Conservation (phyloP, 129 eudicot species). For the Heracleum sosnowskyi region DNA sequence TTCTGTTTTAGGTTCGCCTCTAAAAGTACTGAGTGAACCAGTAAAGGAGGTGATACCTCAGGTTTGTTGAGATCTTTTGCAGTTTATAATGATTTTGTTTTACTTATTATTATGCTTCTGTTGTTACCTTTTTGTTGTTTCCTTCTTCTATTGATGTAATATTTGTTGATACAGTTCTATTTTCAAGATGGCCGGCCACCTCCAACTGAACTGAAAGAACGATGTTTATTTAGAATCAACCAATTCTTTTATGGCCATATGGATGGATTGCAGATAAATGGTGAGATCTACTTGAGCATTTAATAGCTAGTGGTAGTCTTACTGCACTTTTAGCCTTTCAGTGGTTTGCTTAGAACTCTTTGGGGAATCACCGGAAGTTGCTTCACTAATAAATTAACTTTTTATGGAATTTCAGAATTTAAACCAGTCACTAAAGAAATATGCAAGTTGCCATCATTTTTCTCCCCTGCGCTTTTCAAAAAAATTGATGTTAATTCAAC, state of each 20-base stretch:
- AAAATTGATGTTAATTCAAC: constrained; percentile 56
- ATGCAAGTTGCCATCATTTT: constrained; percentile 85
- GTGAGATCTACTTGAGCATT: constrained; percentile 25
- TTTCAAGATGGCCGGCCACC: constrained; percentile 88
- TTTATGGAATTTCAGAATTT: constrained; percentile 45
- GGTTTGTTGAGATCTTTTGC: constrained; percentile 30
- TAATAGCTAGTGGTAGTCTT: background rate
- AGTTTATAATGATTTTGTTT: constrained; percentile 4
- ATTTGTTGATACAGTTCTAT: constrained; percentile 55
- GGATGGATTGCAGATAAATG: constrained; percentile 73
- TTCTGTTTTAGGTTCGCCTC: constrained; percentile 64
- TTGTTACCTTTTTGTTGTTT: background rate
- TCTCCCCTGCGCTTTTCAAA: constrained; percentile 71
- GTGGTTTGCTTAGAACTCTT: background rate
- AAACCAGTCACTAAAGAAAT: constrained; percentile 83
- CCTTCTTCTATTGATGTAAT: constrained; percentile 9
- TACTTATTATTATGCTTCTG: background rate
- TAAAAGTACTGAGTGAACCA: constrained; percentile 63
- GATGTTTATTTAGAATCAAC: constrained; percentile 62
- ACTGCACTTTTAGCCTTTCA: background rate
- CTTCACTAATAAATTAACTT: constrained; percentile 3
- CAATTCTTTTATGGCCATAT: constrained; percentile 79
- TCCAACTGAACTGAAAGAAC: constrained; percentile 75
- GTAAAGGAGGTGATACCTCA: constrained; percentile 77
- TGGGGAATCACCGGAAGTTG: constrained; percentile 3